A percentile compares a stretch with the other conserved stretches of the same genome.
These are phyloP conservation scores for Ophiostoma sp. DNA, from an alignment of 2,329 filamentous ascomycete species.

Conservation along the genomic window DNA sequence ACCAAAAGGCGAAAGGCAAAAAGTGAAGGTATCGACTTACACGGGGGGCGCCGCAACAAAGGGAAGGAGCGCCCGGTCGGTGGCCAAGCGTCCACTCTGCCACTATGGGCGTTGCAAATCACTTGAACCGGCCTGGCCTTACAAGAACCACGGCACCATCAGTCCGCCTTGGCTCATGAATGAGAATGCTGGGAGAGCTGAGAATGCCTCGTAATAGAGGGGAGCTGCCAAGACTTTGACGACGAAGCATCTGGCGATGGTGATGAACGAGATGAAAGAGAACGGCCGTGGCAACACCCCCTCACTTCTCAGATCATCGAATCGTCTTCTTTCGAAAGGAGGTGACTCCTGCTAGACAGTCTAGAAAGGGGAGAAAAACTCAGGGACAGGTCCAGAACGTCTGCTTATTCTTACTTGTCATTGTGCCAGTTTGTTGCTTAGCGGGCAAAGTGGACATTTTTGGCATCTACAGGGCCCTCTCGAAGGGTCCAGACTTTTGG, in stretches of 20 bases:
- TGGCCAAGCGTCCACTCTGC: not conserved
- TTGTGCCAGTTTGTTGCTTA: not conserved
- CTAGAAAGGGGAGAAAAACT: not conserved
- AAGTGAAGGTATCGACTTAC: not conserved
- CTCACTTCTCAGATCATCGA: not conserved
- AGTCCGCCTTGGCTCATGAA: not conserved
- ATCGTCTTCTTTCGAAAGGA: not conserved
- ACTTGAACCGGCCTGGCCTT: not conserved
- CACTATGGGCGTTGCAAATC: not conserved
- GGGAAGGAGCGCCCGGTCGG: not conserved
- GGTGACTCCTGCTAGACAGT: not conserved
- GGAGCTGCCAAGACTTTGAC: not conserved
- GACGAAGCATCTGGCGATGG: not conserved
- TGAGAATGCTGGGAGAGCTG: not conserved
- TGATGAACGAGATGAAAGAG: not conserved
- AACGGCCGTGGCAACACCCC: not conserved
- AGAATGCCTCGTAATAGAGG: not conserved
- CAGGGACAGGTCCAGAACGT: not conserved
- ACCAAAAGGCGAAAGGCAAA: not conserved
- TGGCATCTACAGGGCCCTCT: not conserved
- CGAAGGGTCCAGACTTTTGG: not conserved
- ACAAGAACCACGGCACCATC: not conserved
- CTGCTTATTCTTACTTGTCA: not conserved
- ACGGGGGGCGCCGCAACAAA: not conserved
- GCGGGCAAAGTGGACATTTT: conserved; percentile 1